A percentile compares a stretch with the other conserved stretches of the same genome.
phyloP scores from a whole-genome alignment of 495 filamentous ascomycete species.

The Talaromyces borbonicus region DNA sequence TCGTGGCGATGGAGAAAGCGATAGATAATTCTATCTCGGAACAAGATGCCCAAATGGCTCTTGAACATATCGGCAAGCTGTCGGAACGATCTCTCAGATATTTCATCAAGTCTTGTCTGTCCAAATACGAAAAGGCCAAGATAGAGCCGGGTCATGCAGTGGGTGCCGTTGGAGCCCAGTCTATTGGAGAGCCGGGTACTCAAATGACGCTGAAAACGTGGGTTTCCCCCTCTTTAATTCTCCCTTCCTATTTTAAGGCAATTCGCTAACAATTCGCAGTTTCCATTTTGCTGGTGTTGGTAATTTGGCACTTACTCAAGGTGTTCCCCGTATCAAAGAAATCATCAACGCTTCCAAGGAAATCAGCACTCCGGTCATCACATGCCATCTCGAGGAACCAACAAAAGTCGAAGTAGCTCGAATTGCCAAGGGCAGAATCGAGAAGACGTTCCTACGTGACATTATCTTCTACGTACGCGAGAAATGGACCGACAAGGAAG shows the following conservation, averaged over 20 bases:
- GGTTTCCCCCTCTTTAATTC: no score
- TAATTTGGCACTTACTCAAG: constrained; percentile 96
- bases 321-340: constrained; percentile 99
- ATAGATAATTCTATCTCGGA: constrained; percentile 28
- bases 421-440: constrained; percentile 82
- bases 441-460: constrained; percentile 47
- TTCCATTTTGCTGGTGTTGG: constrained; percentile 99
- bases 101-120: constrained; percentile 75
- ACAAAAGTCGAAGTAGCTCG: constrained; percentile 61
- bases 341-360: constrained; percentile 94
- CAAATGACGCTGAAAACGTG: constrained; percentile 96
- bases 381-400: constrained; percentile 64
- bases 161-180: constrained; percentile 95
- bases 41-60: constrained; percentile 25
- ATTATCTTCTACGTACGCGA: constrained; percentile 72
- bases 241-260: not conserved
- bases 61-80: constrained; percentile 72
- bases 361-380: constrained; percentile 91
- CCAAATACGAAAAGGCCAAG: constrained; percentile 81
- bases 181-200: constrained; percentile 95
- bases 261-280: constrained; percentile 1
- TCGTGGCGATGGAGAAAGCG: constrained; percentile 37
- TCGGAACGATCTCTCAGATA: constrained; percentile 57
- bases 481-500: constrained; percentile 63
- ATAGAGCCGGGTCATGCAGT: constrained; percentile 94